phyloP scores from a whole-genome alignment of 2,329 filamentous ascomycete genomes.

The Xylaria sp. region DNA sequence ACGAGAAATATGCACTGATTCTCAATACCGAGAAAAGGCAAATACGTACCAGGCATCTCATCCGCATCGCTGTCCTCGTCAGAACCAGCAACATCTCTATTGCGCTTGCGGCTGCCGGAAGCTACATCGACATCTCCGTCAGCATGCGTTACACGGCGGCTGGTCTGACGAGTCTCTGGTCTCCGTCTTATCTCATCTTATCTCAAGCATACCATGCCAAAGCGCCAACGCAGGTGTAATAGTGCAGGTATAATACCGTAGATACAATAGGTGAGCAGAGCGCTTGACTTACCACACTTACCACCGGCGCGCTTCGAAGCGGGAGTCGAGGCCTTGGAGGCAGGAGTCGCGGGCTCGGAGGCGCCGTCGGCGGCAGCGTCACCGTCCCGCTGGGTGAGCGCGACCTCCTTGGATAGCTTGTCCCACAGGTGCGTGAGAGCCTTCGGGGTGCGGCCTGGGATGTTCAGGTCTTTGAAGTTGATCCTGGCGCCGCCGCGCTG shows the following conservation, averaged over 20 bases:
- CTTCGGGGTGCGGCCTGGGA: conserved; percentile 11
- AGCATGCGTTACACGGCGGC: background rate
- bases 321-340: background rate
- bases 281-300: conserved; percentile 15
- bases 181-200: too few relatives aligned
- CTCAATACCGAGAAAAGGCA: background rate
- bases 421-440: background rate
- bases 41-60: background rate
- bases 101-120: conserved; percentile 8
- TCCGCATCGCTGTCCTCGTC: background rate
- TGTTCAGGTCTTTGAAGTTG: accelerated
- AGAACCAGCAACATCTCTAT: background rate
- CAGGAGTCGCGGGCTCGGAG: background rate
- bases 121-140: conserved; percentile 3
- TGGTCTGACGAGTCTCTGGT: too few relatives aligned
- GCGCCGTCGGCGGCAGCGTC: background rate
- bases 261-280: background rate
- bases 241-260: too few relatives aligned
- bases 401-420: conserved; percentile 1
- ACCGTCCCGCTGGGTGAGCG: background rate
- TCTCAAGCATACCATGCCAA: too few relatives aligned
- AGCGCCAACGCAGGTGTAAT: too few relatives aligned
- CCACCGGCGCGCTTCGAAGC: background rate
- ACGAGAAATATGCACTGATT: background rate
- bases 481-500: background rate